A percentile compares a stretch with the other conserved stretches of the same genome.
phyloP scores from a whole-genome alignment of 2,329 filamentous ascomycete species.

The Cladosporium oxysporum region DNA sequence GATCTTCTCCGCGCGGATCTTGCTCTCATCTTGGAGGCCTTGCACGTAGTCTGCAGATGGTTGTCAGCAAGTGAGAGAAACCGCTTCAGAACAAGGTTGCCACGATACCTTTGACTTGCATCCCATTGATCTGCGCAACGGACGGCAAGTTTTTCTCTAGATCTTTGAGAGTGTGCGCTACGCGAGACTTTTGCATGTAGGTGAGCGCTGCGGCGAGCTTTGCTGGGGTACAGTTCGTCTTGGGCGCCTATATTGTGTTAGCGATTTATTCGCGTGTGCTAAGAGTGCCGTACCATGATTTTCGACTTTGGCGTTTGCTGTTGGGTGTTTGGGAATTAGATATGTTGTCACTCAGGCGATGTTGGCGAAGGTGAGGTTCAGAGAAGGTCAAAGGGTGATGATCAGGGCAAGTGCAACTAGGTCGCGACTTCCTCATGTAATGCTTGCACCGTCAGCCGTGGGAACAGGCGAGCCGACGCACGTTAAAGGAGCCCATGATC shows the following conservation, averaged over 20 bases:
- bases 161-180: slow-evolving; percentile 67
- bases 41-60: slow-evolving; percentile 58
- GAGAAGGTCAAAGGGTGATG: neutral
- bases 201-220: slow-evolving; percentile 61
- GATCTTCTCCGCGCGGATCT: slow-evolving; percentile 68
- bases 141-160: slow-evolving; percentile 65
- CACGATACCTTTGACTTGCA: slow-evolving; percentile 50
- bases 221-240: slow-evolving; percentile 56
- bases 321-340: no score
- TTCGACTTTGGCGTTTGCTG: no score
- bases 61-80: neutral
- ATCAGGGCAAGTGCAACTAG: neutral
- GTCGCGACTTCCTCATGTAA: neutral
- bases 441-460: neutral
- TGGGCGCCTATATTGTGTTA: slow-evolving; percentile 48
- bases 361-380: no score
- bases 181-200: slow-evolving; percentile 61
- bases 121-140: slow-evolving; percentile 63
- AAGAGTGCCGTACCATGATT: neutral
- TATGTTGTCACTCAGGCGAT: no score
- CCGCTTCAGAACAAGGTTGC: neutral
- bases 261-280: neutral
- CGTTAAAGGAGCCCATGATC: neutral
- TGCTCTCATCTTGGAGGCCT: slow-evolving; percentile 60
- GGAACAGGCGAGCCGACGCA: neutral